Evolutionary conservation across 1,284 basidiomycete genomes (phyloP), one percentile per base, ranked within the genome.

Genomic region (Apiotrichum akiyoshidainum): DNA sequence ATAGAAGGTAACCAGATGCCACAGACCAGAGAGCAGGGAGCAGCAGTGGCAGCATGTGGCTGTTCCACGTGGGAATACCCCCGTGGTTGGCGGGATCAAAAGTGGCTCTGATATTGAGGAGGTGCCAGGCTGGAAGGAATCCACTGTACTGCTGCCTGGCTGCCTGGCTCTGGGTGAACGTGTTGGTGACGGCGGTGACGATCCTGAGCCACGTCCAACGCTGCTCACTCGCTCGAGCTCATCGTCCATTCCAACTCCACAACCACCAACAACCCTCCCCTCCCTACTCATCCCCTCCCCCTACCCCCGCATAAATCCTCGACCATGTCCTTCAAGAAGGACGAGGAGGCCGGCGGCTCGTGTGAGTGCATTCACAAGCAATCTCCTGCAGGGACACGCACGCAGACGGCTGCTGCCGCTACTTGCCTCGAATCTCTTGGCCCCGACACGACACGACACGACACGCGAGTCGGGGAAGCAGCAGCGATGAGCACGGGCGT

Each of bases 281-380:
- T 44, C 14, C 31, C 10, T 16, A 13, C 26, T 26, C 1, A 17
- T 21, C 13, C 26, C 33, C 17, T 14, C 26, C 13, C 12, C 16
- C 22, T 16, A 34, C 46, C 9, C 41, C 42, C 75, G 81, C 33
- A 50, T 37, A 21, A 6, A 39, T 46, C 52, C 40, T 45, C n/a
- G 63, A 50, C 11, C 60, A 81, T 81, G 80, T 83, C 83, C 70
- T 88, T 88, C 66, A 94, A 94, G 82, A 92, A 92, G 82, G 92
- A 94, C 80, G 91, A 94, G 74, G 91, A 93, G 80, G 86, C 83
- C 66, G 90, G 89, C 64, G 73, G 71, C 48, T 73, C 77, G 71
- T 74, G 77, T 77, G 56, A 61, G 76, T 71, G 17, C 19, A 45
- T 46, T 14, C 19, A 45, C 7, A 11, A 26, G 21, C 44, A 26